Base-by-base conservation (phyloP, 257 asterid genomes). In the Eucommia ulmoides region DNA sequence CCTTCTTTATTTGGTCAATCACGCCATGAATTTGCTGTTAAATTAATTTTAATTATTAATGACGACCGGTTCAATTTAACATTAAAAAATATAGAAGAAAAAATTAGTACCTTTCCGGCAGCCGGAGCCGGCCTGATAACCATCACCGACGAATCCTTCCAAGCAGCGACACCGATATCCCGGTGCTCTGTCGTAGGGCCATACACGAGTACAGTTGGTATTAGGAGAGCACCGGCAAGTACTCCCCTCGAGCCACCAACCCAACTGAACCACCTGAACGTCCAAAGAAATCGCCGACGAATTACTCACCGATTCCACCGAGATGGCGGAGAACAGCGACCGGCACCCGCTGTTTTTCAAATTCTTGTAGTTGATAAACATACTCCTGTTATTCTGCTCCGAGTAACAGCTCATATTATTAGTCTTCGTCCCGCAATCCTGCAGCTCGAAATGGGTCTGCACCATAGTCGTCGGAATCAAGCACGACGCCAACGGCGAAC, bases 91-190 rank as follows among this genome's bases (percentile, higher is more conserved):
- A n/a, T n/a, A n/a, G n/a, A n/a, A n/a, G n/a, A n/a, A n/a, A n/a
- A n/a, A n/a, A n/a, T n/a, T n/a, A n/a, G 10, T 63, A 87, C 96
- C 96, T 72, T 62, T 78, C 69, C 84, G 79, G 86, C 96, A 87
- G 42, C 96, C 83, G 2, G 47, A 8, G n/a, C 93, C 93, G 23
- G 60, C 70, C 3, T 7, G 26, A 62, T 74, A 87, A 2, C 96
- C 96, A 54, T 87, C 96, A 1, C 96, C 96, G 49, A 56, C 55
- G 51, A 65, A 83, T 22, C 94, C 93, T 23, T 76, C 71, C 16
- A 19, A 41, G 66, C 96, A 87, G 62, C 62, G 60, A 47, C 96
- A 87, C 49, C 84, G 69, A 45, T 75, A 65, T n/a, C 77, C 87
- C 35, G 52, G 12, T 9, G 55, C 55, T 3, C 65, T 54, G 11